phyloP scores from a whole-genome alignment of 306 rosid species.

The Luffa acutangula region DNA sequence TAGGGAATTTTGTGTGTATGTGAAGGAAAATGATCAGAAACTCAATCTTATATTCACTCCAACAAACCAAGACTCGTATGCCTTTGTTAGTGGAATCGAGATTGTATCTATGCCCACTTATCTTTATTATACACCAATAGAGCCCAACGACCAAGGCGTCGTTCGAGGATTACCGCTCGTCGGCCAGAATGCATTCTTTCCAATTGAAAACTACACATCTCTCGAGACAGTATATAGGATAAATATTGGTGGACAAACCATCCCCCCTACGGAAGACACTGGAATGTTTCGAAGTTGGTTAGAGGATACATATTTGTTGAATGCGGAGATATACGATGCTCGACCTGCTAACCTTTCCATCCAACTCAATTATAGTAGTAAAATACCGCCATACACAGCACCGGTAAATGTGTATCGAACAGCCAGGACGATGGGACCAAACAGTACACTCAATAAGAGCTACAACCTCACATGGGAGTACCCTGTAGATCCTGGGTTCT shows the following conservation, averaged over 20 bases:
- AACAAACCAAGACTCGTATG: neutral
- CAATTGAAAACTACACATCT: neutral
- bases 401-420: conserved; percentile 10
- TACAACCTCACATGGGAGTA: neutral
- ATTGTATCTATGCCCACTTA: conserved; percentile 15
- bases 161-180: neutral
- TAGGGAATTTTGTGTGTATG: conserved; percentile 12
- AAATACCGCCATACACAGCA: neutral
- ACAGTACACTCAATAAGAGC: neutral
- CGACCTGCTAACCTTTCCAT: neutral
- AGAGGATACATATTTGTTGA: too few relatives aligned
- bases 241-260: conserved; percentile 5
- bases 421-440: neutral
- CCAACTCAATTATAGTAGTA: neutral
- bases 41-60: conserved; percentile 17
- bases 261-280: neutral
- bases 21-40: neutral
- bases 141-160: neutral
- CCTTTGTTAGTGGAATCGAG: conserved; percentile 22
- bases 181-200: neutral
- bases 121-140: conserved; percentile 7
- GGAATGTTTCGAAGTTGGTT: conserved; percentile 7
- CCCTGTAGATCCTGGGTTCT: neutral
- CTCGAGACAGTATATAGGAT: conserved; percentile 15
- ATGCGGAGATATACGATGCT: too few relatives aligned